These are phyloP conservation scores for Pseudocercospora fuligena DNA, from an alignment of 2,329 filamentous ascomycete species.

Conservation along the genomic window DNA sequence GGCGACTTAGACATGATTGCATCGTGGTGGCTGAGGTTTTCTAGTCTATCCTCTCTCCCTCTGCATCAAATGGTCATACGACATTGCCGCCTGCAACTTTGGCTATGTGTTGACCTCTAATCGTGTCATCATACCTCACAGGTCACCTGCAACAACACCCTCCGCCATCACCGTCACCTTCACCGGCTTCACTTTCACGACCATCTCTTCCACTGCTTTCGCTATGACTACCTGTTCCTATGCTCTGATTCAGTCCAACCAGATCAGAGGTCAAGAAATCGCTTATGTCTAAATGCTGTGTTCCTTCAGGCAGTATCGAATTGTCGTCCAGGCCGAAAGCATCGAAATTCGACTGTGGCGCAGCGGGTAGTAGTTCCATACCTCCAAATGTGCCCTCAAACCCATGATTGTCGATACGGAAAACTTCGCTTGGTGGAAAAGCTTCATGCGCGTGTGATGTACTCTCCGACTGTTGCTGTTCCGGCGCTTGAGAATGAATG, in stretches of 20 bases:
- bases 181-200: constrained; percentile 8
- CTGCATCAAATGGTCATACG: neutral
- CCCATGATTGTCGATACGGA: constrained; percentile 3
- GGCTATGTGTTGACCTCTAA: neutral
- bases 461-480: neutral
- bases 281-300: constrained; percentile 27
- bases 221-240: neutral
- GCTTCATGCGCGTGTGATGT: neutral
- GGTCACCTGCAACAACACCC: constrained; percentile 18
- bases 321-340: constrained; percentile 21
- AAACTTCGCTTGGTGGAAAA: neutral
- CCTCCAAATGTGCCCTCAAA: constrained; percentile 14
- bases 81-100: neutral
- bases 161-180: constrained; percentile 9
- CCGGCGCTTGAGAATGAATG: constrained; percentile 14
- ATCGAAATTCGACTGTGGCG: constrained; percentile 12
- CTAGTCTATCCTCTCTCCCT: neutral
- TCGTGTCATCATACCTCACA: neutral
- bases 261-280: constrained; percentile 34
- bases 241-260: constrained; percentile 11
- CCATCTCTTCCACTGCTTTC: neutral
- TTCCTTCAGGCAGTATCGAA: constrained; percentile 21
- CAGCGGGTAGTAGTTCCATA: constrained; percentile 14
- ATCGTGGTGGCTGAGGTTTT: neutral
- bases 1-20: neutral